Percentiles rank a stretch among this genome's conserved stretches.
These are phyloP conservation scores for Fagopyrum tataricum DNA, from an alignment of 148 eudicot genomes.

Conservation along the genomic window DNA sequence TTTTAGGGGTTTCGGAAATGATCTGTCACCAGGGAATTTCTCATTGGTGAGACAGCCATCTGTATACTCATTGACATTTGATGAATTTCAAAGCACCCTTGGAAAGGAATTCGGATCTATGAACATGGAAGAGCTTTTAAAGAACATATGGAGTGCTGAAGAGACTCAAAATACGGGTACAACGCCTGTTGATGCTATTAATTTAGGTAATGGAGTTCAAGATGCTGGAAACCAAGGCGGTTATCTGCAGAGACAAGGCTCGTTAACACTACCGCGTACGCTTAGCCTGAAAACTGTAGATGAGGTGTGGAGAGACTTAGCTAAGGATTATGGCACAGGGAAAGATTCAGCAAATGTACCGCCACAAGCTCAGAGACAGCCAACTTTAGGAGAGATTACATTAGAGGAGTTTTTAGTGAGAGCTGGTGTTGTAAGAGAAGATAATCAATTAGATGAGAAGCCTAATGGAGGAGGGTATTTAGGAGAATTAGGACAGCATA, in stretches of 20 bases:
- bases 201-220: neutral
- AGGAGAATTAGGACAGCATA: slow-evolving; percentile 32
- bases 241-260: slow-evolving; percentile 65
- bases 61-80: slow-evolving; percentile 76
- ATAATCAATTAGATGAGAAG: slow-evolving; percentile 32
- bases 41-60: slow-evolving; percentile 57
- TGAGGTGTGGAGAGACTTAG: slow-evolving; percentile 72
- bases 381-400: slow-evolving; percentile 76
- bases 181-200: slow-evolving; percentile 15
- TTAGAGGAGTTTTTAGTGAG: slow-evolving; percentile 80
- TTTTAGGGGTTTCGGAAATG: slow-evolving; percentile 55
- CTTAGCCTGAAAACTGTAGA: slow-evolving; percentile 77
- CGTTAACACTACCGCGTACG: slow-evolving; percentile 69
- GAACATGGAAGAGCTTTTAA: slow-evolving; percentile 94
- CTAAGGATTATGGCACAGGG: slow-evolving; percentile 40
- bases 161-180: slow-evolving; percentile 49
- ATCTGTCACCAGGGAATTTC: slow-evolving; percentile 37
- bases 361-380: slow-evolving; percentile 47
- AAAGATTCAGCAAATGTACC: slow-evolving; percentile 32
- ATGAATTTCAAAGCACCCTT: slow-evolving; percentile 64
- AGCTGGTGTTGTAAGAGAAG: slow-evolving; percentile 87
- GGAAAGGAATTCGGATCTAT: slow-evolving; percentile 95
- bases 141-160: slow-evolving; percentile 87
- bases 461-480: slow-evolving; percentile 31
- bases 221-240: slow-evolving; percentile 23